Percentiles rank a stretch among this genome's conserved stretches.
Conservation (phyloP, 305 asterid species). For the Andrographis paniculata region DNA sequence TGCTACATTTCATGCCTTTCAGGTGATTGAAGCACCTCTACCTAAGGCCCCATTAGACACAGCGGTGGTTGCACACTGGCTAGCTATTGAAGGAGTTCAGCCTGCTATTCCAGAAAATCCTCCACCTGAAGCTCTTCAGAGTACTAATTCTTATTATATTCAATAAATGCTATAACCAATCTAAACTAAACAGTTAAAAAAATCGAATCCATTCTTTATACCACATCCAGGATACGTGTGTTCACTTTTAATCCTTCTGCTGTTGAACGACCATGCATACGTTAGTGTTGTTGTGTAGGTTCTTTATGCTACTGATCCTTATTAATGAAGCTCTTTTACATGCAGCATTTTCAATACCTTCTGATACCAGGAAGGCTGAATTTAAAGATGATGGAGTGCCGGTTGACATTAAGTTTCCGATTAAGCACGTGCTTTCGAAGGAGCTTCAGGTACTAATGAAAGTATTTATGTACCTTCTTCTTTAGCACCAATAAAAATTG, state of each 20-base stretch:
- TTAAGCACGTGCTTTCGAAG: conserved; percentile 89
- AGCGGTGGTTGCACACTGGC: conserved; percentile 78
- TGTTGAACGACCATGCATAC: too few relatives aligned
- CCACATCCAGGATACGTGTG: not conserved
- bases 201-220: not conserved
- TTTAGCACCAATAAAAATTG: conserved; percentile 10
- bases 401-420: conserved; percentile 80
- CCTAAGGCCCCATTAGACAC: conserved; percentile 91
- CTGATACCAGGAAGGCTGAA: conserved; percentile 63
- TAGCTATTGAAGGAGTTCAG: conserved; percentile 93
- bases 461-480: conserved; percentile 17
- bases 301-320: too few relatives aligned
- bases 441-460: conserved; percentile 83
- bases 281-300: too few relatives aligned
- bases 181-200: not conserved
- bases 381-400: conserved; percentile 74
- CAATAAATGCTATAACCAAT: conserved; percentile 10
- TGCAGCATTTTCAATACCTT: conserved; percentile 55
- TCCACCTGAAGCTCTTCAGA: conserved; percentile 72
- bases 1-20: conserved; percentile 11
- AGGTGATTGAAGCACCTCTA: conserved; percentile 95
- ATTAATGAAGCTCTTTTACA: too few relatives aligned
- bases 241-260: too few relatives aligned
- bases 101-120: conserved; percentile 98
- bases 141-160: too few relatives aligned